Percentiles rank a stretch among this genome's conserved stretches.
These are phyloP conservation scores for Chalciporus chontae DNA, from an alignment of 768 basidiomycete genomes.

Conservation along the genomic window DNA sequence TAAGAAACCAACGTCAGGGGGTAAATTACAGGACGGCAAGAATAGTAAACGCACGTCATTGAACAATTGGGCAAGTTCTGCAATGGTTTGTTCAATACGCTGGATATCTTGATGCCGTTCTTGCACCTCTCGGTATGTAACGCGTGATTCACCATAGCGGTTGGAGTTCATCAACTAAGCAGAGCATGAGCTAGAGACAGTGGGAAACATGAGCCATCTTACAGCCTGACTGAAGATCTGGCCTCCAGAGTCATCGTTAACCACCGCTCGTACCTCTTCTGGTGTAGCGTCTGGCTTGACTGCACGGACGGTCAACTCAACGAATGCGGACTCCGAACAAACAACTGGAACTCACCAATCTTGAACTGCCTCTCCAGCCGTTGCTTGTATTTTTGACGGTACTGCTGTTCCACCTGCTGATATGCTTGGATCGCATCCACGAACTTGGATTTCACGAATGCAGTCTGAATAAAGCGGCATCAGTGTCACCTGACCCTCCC, in stretches of 20 bases:
- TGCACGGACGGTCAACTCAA: constrained; percentile 23
- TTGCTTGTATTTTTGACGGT: constrained; percentile 75
- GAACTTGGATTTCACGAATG: constrained; percentile 70
- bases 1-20: constrained; percentile 7
- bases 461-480: constrained; percentile 37
- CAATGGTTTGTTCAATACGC: constrained; percentile 89
- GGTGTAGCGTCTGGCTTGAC: constrained; percentile 92
- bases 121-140: constrained; percentile 96
- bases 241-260: constrained; percentile 74
- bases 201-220: constrained; percentile 12
- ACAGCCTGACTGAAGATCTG: constrained; percentile 93
- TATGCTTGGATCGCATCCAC: constrained; percentile 84
- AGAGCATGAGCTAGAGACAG: constrained; percentile 1
- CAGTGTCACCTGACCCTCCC: no score
- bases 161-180: constrained; percentile 83
- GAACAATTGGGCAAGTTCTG: constrained; percentile 92
- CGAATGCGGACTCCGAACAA: neutral
- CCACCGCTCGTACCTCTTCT: constrained; percentile 84
- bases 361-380: constrained; percentile 83
- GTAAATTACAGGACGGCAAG: neutral
- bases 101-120: constrained; percentile 94
- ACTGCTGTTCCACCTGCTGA: constrained; percentile 77
- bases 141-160: constrained; percentile 85
- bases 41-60: constrained; percentile 65
- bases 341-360: constrained; percentile 52